These are phyloP conservation scores for Trametes sp. DNA, from an alignment of 1,284 basidiomycete genomes.

Conservation along the genomic window DNA sequence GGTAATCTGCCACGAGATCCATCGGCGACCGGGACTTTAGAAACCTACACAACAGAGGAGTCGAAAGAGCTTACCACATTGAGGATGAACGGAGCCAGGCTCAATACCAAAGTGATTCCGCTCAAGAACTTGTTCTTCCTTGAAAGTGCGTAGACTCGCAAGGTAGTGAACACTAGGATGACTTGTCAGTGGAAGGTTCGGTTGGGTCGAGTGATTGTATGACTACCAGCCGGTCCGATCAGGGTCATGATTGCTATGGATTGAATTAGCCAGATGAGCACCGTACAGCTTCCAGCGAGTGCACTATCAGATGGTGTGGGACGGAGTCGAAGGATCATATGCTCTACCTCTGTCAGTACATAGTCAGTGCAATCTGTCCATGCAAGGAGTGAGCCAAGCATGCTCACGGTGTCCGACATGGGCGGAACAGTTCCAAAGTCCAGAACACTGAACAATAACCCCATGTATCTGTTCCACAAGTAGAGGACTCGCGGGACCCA, in stretches of 20 bases:
- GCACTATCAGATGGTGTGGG: background rate
- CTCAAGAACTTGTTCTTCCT: background rate
- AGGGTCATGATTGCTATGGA: background rate
- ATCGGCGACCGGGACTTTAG: too few species aligned
- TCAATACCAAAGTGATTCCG: background rate
- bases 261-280: background rate
- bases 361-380: background rate
- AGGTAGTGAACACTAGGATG: background rate
- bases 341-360: background rate
- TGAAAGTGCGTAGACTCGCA: background rate
- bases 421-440: background rate
- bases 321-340: background rate
- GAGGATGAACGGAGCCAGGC: background rate
- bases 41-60: too few species aligned
- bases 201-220: background rate
- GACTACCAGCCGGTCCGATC: background rate
- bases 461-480: background rate
- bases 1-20: too few species aligned
- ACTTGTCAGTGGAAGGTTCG: background rate
- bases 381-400: background rate
- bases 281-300: background rate
- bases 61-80: background rate
- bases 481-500: background rate
- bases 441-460: background rate
- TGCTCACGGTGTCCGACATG: background rate